Percentiles rank a stretch among this genome's conserved stretches.
These are phyloP conservation scores for Pterula multifida DNA, from an alignment of 1,284 basidiomycete genomes.

Conservation along the genomic window DNA sequence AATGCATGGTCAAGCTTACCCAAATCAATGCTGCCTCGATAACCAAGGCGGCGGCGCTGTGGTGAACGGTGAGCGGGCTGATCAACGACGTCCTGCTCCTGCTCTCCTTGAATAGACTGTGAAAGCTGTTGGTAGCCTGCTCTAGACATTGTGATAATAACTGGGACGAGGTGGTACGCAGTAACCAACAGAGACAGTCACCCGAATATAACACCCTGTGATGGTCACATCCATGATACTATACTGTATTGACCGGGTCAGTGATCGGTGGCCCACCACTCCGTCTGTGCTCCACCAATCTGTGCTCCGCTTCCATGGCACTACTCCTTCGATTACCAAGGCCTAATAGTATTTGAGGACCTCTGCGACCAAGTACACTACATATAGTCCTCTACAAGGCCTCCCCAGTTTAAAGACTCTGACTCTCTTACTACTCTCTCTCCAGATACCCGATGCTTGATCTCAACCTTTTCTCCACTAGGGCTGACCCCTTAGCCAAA, in stretches of 20 bases:
- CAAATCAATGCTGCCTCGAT: conserved; percentile 55
- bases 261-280: too few species aligned
- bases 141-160: conserved; percentile 28
- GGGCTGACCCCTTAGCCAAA: neutral
- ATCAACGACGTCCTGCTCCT: conserved; percentile 37
- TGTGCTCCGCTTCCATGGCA: neutral
- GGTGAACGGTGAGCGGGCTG: conserved; percentile 14
- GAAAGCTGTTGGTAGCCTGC: conserved; percentile 59
- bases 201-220: too few species aligned
- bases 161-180: neutral
- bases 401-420: conserved; percentile 1
- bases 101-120: conserved; percentile 45
- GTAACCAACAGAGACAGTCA: neutral
- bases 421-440: conserved; percentile 4
- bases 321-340: neutral
- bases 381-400: neutral
- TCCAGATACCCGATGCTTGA: conserved; percentile 5
- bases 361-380: too few species aligned
- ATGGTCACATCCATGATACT: neutral
- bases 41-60: conserved; percentile 17
- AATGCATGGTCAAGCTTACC: conserved; percentile 70
- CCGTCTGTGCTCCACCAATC: too few species aligned
- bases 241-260: neutral
- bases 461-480: neutral
- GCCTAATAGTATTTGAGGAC: neutral